Base-by-base conservation (phyloP, 345 rosid species). In the Triadica sebifera region DNA sequence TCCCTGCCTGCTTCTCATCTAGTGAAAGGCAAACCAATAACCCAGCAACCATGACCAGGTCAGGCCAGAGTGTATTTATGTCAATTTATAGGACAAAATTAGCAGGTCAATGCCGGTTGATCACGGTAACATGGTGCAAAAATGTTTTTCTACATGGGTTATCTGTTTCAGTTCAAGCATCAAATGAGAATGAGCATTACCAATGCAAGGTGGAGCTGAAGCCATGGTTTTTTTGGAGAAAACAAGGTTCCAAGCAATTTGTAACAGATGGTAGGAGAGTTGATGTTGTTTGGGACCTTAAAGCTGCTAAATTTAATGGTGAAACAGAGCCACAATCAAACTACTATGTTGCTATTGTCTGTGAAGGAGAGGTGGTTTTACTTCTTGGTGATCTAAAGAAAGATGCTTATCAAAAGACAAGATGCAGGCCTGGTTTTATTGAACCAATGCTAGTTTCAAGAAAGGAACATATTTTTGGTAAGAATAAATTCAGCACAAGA, bases 181-280 rank as follows among this genome's bases (percentile, higher is more conserved):
- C 79, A 7, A 77, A 75, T 4, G 77, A 73, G 10, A 62, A 73
- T 5, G 78, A 79, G 7, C 78, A 64, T 37, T 52, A 75, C 13
- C 71, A 68, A 29, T 84, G 87, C 82, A 86, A 85, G 60, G 67
- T 85, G 17, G 89, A 88, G 55, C 76, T 85, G 29, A 89, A 86
- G 79, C 89, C 89, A 13, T 89, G 92, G 92, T 77, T 72, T 69
- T 89, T 89, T 62, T 84, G 87, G 90, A 84, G 83, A 71, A 87
- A 84, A 79, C 89, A 87, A 76, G 92, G 92, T 4, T 82, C 81
- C 57, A 87, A 85, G 78, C 81, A 74, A 58, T 85, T 89, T 55
- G 10, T 22, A 3, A 79, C 85, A 2, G 86, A 85, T 25, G 88
- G 85, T 5, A 71, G 52, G 45, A 38, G 53, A 1, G 83, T 85